Evolutionary conservation across 306 rosid species (phyloP).

Genomic region (Argentina anserina): DNA sequence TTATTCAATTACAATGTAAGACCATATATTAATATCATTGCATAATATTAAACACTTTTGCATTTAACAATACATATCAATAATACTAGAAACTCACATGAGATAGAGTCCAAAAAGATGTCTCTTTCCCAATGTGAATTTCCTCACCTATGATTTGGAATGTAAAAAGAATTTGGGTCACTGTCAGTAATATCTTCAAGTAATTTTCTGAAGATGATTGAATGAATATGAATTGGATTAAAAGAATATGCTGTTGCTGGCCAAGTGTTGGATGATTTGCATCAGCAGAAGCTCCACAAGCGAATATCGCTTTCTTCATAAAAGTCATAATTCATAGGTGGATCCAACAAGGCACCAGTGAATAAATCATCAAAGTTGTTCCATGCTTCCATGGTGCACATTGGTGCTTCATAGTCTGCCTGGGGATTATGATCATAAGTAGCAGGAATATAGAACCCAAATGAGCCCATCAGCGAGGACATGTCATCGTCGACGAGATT

Average conservation of each 20-base stretch:
- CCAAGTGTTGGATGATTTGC: not conserved
- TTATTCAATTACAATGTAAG: slow-evolving; percentile 28
- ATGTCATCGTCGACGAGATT: slow-evolving; percentile 49
- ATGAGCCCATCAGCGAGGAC: slow-evolving; percentile 30
- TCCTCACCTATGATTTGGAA: slow-evolving; percentile 11
- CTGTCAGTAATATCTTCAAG: slow-evolving; percentile 48
- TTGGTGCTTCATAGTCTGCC: slow-evolving; percentile 23
- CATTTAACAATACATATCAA: slow-evolving; percentile 30
- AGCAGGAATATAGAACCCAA: slow-evolving; percentile 21
- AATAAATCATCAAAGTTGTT: slow-evolving; percentile 51
- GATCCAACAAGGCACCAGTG: slow-evolving; percentile 52
- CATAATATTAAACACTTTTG: slow-evolving; percentile 26
- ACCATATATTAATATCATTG: slow-evolving; percentile 22
- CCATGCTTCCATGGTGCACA: slow-evolving; percentile 59
- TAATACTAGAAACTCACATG: slow-evolving; percentile 32
- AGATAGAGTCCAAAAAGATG: slow-evolving; percentile 39
- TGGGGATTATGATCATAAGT: slow-evolving; percentile 22
- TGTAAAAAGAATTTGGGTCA: slow-evolving; percentile 23
- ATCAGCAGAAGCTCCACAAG: slow-evolving; percentile 77
- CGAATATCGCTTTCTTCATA: slow-evolving; percentile 76
- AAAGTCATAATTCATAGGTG: slow-evolving; percentile 47
- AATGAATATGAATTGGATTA: slow-evolving; percentile 41
- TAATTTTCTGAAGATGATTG: slow-evolving; percentile 23
- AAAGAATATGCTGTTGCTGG: not conserved
- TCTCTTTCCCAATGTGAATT: slow-evolving; percentile 38